Conservation (phyloP, 1,284 basidiomycete species). For the Ustilago loliicola region DNA sequence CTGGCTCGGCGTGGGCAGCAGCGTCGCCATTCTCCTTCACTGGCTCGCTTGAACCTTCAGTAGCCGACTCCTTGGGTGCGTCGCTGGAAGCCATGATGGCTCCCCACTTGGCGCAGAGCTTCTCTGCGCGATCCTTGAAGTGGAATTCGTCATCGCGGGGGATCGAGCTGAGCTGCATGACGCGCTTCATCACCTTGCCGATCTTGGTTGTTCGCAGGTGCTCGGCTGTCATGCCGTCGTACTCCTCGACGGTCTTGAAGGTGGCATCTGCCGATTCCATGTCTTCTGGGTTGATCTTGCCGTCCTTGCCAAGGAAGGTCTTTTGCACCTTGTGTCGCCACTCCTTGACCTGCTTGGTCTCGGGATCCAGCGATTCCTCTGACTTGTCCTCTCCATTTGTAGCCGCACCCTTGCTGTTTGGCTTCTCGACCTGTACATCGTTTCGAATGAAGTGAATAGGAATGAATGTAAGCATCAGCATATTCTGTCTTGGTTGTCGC, state of each 20-base stretch:
- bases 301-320: constrained; percentile 79
- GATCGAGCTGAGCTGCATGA: constrained; percentile 79
- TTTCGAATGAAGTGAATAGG: neutral
- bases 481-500: neutral
- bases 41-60: constrained; percentile 22
- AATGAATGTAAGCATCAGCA: neutral
- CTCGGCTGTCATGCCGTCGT: constrained; percentile 83
- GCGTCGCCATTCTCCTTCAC: constrained; percentile 30
- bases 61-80: constrained; percentile 11
- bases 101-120: constrained; percentile 72
- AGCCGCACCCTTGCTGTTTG: constrained; percentile 31
- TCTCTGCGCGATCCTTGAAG: constrained; percentile 80
- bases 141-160: constrained; percentile 87
- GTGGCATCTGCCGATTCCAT: constrained; percentile 77
- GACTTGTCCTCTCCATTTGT: constrained; percentile 72
- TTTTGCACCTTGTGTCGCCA: constrained; percentile 93
- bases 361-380: constrained; percentile 74
- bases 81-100: constrained; percentile 44
- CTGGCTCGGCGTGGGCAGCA: constrained; percentile 15
- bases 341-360: constrained; percentile 75
- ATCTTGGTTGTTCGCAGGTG: constrained; percentile 91
- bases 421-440: constrained; percentile 23
- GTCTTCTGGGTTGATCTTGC: constrained; percentile 64
- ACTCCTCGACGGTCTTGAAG: constrained; percentile 86
- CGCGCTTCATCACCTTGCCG: constrained; percentile 97